Evolutionary conservation across 257 asterid genomes (phyloP).

Genomic region (Rhazya stricta): DNA sequence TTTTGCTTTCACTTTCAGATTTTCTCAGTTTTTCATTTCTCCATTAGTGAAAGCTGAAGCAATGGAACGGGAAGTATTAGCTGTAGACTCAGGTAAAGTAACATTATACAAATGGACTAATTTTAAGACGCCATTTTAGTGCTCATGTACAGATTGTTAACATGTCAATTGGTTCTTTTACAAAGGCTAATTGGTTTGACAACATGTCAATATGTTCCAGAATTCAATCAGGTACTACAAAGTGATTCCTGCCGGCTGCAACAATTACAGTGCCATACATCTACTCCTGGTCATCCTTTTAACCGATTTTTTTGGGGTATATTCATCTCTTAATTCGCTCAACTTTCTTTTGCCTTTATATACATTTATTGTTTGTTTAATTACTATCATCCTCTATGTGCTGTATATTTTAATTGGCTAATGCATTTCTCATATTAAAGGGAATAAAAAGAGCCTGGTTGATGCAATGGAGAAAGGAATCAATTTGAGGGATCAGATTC

Average conservation of each 20-base stretch:
- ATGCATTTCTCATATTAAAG: conserved; percentile 31
- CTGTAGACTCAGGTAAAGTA: conserved; percentile 88
- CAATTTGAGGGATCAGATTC: conserved; percentile 66
- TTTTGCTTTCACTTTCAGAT: conserved; percentile 48
- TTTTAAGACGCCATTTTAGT: neutral
- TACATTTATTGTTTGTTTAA: neutral
- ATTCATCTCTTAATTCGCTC: conserved; percentile 3
- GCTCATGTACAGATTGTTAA: neutral
- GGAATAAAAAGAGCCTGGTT: conserved; percentile 90
- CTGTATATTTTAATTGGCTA: neutral
- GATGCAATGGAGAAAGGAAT: conserved; percentile 91
- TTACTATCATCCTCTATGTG: conserved; percentile 10
- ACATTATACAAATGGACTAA: conserved; percentile 10
- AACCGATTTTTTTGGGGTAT: conserved; percentile 89
- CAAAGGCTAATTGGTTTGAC: conserved; percentile 15
- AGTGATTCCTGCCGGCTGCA: conserved; percentile 81
- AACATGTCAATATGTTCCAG: conserved; percentile 40
- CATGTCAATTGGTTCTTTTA: conserved; percentile 7
- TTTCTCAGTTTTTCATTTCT: conserved; percentile 83
- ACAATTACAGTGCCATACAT: conserved; percentile 84
- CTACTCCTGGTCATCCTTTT: conserved; percentile 73
- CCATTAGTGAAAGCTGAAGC: conserved; percentile 94
- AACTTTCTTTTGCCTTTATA: neutral
- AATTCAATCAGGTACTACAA: conserved; percentile 85
- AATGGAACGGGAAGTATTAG: conserved; percentile 93